Evolutionary conservation across 257 asterid species (phyloP).

Genomic region (Fraxinus cuspidata): DNA sequence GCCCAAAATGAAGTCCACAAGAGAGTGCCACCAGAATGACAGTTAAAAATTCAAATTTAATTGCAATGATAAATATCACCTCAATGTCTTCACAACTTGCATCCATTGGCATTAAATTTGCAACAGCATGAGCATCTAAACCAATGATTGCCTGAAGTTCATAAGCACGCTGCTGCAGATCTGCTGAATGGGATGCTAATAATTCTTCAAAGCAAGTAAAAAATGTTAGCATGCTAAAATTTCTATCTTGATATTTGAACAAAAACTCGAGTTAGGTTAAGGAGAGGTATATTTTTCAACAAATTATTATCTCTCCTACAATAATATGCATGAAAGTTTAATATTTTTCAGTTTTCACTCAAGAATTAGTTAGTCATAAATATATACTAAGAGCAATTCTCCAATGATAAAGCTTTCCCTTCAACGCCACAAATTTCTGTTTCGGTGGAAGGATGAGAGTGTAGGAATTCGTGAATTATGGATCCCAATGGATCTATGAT

Average conservation of each 20-base stretch:
- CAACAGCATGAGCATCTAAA: constrained; percentile 67
- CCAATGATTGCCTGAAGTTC: constrained; percentile 77
- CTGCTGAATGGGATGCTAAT: constrained; percentile 88
- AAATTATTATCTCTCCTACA: constrained; percentile 16
- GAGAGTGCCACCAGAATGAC: neutral
- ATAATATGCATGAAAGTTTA: neutral
- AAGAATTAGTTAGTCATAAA: neutral
- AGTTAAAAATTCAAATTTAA: constrained; percentile 5
- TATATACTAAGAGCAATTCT: neutral
- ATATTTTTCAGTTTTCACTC: neutral
- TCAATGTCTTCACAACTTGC: constrained; percentile 85
- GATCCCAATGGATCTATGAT: too few species aligned
- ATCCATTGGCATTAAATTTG: constrained; percentile 75
- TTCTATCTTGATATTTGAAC: constrained; percentile 8
- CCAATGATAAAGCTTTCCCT: neutral
- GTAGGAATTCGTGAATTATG: too few species aligned
- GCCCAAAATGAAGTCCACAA: neutral
- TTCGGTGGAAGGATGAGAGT: neutral
- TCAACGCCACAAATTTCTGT: neutral
- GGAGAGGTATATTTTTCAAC: constrained; percentile 16
- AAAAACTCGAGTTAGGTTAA: constrained; percentile 15
- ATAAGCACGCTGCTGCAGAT: constrained; percentile 97
- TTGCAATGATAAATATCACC: constrained; percentile 43
- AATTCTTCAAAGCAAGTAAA: constrained; percentile 62
- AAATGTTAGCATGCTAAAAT: constrained; percentile 24